Evolutionary conservation across 768 basidiomycete species (phyloP).

Genomic region (Podaxis sp.): DNA sequence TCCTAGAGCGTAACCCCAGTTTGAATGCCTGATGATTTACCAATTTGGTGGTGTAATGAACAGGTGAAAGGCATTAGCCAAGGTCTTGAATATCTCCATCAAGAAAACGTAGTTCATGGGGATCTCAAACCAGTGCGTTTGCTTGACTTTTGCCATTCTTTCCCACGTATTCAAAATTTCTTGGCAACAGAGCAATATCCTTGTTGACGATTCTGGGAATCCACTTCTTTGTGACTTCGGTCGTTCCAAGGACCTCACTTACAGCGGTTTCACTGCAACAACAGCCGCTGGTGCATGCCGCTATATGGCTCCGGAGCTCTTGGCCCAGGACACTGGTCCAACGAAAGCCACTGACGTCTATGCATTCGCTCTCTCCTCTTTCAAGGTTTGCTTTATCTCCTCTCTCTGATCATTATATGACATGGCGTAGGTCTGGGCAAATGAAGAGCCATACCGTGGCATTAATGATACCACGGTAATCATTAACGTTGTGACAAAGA

Average conservation of each 20-base stretch:
- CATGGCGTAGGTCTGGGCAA: neutral
- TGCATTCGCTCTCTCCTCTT: slow-evolving; percentile 15
- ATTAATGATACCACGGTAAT: neutral
- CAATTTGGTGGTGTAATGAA: neutral
- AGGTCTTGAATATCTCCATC: slow-evolving; percentile 21
- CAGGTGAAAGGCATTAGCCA: slow-evolving; percentile 17
- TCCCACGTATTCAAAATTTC: neutral
- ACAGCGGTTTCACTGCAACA: slow-evolving; percentile 18
- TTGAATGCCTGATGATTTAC: neutral
- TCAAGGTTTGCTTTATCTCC: neutral
- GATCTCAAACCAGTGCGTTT: slow-evolving; percentile 9
- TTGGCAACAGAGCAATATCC: slow-evolving; percentile 5
- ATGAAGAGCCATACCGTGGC: neutral
- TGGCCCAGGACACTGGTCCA: neutral
- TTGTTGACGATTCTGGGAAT: neutral
- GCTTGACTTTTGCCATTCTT: neutral
- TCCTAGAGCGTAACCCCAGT: too few relatives aligned
- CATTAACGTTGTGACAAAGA: too few relatives aligned
- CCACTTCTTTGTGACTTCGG: slow-evolving; percentile 19
- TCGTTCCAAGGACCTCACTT: slow-evolving; percentile 15
- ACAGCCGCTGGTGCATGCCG: slow-evolving; percentile 9
- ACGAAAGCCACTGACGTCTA: slow-evolving; percentile 21
- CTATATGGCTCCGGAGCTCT: slow-evolving; percentile 20
- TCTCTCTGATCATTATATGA: neutral
- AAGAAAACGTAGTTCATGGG: slow-evolving; percentile 11